phyloP scores from a whole-genome alignment of 805 yeast species.

The Debaryomyces tyrocola region DNA sequence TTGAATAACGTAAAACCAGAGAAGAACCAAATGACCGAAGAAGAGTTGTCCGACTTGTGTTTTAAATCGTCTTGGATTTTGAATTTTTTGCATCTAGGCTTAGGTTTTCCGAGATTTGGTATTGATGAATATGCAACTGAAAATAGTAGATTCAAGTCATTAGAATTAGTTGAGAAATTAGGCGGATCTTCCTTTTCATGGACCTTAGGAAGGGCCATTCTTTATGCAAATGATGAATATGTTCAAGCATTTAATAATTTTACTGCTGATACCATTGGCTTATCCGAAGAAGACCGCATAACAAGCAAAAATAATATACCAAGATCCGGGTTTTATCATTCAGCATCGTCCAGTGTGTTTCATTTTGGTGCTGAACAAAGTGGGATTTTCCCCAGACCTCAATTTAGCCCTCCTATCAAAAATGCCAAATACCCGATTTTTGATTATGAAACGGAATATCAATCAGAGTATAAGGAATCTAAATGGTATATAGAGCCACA shows the following conservation, averaged over 20 bases:
- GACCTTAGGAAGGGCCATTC: constrained; percentile 61
- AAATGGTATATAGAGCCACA: constrained; percentile 46
- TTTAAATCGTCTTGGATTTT: constrained; percentile 63
- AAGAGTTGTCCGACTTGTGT: constrained; percentile 54
- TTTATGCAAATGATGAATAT: constrained; percentile 60
- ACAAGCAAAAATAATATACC: neutral
- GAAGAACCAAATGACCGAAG: constrained; percentile 33
- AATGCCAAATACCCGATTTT: constrained; percentile 19
- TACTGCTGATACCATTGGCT: constrained; percentile 15
- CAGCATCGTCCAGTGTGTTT: constrained; percentile 48
- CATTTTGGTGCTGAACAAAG: constrained; percentile 54
- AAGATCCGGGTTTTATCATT: constrained; percentile 50
- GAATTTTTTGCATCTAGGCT: constrained; percentile 56
- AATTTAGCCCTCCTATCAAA: constrained; percentile 21
- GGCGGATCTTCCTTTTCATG: constrained; percentile 50
- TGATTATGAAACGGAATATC: constrained; percentile 30
- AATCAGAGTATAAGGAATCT: constrained; percentile 32
- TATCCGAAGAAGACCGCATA: constrained; percentile 8
- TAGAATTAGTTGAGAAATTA: constrained; percentile 44
- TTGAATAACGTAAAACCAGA: constrained; percentile 28
- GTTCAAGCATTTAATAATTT: constrained; percentile 40
- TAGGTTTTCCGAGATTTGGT: constrained; percentile 57
- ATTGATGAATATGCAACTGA: constrained; percentile 30
- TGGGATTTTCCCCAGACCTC: constrained; percentile 45
- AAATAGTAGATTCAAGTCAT: constrained; percentile 27